Evolutionary conservation across 805 yeast species (phyloP), one percentile per base, ranked within the genome.

Genomic region (Candida sithepensis): DNA sequence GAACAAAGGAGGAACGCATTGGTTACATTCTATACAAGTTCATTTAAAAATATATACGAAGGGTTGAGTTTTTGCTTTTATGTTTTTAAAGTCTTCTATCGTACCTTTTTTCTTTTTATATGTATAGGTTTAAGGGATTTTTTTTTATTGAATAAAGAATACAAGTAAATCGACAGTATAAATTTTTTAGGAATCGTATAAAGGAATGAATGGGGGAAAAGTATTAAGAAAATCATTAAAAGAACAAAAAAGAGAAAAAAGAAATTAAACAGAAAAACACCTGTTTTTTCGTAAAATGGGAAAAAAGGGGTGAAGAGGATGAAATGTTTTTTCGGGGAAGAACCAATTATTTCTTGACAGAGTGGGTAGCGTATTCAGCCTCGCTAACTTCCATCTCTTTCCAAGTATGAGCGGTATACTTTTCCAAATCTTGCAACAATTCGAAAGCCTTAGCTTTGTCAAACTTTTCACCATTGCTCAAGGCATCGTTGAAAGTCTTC

Each of bases 401-500:
- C 64, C 67, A 66, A 9, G 70, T 65, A 16, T 56, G 47, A 9
- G 44, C 39, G 22, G 61, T 46, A 41, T 67, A 68, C 2, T 37
- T 50, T 26, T 63, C 64, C 38, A 66, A 54, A 9, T 59, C 63
- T 55, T 65, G 47, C 30, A 72, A 45, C 49, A 64, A 58, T 18
- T 62, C 53, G 39, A 70, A 63, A 12, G 71, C 63, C 26, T 60
- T 61, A 32, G 60, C 55, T 54, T 73, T 75, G 46, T 69, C 68
- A 50, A 73, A 73, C 16, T 49, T 49, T 38, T 60, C 55, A 26
- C 68, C 69, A 2, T 53, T 45, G 2, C 50, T 57, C 34, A 48
- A 41, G 6, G 58, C 59, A 3, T 41, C 38, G 37, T 59, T 56
- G 51, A 62, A 56, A 40, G 55, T 51, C 3, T 60, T 44, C 38